Evolutionary conservation across 345 rosid species (phyloP), one percentile per base, ranked within the genome.

Genomic region (Eucalyptus pauciflora): DNA sequence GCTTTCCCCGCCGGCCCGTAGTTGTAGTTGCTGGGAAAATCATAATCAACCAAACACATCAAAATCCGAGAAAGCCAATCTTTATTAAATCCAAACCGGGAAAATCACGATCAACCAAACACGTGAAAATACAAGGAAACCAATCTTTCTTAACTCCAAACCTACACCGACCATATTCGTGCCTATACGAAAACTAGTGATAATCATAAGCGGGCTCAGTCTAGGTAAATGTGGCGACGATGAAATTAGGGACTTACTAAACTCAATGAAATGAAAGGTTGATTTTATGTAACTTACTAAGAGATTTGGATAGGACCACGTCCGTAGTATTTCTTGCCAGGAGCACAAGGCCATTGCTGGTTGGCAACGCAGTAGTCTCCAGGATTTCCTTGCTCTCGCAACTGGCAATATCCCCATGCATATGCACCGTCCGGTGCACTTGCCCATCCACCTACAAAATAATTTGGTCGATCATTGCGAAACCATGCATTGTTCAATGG

Each of bases 231-330:
- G 33, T 33, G 2, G 33, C 33, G 33, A 33, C 33, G 33, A 33
- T 33, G 33, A 33, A 33, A 33, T 33, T 33, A 33, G 33, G 33
- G 25, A 33, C 45, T 52, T 71, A 5, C 27, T 71, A 37, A 10
- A 71, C 8, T 10, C 12, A 71, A 37, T 10, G 46, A 71, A 33
- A 71, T 18, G 4, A 13, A 37, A 37, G 83, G 46, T 37, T 37
- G 83, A 71, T 37, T 37, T 71, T 6, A 1, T 37, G 18, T 16
- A 20, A 45, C 90, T 89, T 71, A 89, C 90, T 89, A 89, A 25
- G 88, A 89, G 50, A 89, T 86, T 79, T 89, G 90, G 41, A 89
- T 89, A 7, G 90, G 90, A 29, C 90, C 90, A 51, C 90, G 90
- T 41, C 90, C 90, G 13, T 51, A 89, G 3, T 89, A 89, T 60